Conservation (phyloP, 2,329 filamentous ascomycete species). For the Graphilbum fragrans region DNA sequence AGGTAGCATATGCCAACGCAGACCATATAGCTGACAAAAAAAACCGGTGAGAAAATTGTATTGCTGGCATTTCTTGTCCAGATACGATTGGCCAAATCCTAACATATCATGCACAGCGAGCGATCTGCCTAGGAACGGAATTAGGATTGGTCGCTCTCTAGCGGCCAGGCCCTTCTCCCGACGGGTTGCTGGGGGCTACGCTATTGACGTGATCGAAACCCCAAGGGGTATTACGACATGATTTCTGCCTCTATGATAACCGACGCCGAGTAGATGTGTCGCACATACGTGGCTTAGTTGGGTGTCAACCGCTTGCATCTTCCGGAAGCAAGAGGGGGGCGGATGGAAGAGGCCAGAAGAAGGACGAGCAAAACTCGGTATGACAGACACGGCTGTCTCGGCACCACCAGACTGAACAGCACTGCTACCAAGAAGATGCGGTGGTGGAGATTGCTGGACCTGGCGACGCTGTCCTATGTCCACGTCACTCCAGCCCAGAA, state of each 20-base stretch:
- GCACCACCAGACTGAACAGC: no score
- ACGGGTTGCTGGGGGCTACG: neutral
- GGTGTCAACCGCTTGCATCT: no score
- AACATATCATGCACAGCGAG: neutral
- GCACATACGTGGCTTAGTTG: neutral
- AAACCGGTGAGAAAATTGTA: neutral
- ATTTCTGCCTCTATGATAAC: neutral
- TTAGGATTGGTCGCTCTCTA: neutral
- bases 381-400: no score
- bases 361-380: no score
- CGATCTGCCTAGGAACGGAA: neutral
- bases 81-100: neutral
- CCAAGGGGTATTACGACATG: neutral
- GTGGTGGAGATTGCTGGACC: no score
- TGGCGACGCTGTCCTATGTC: neutral
- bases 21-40: neutral
- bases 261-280: neutral
- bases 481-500: slow-evolving; percentile 1
- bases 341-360: no score
- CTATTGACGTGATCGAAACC: neutral
- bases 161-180: neutral
- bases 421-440: no score
- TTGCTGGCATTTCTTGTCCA: neutral
- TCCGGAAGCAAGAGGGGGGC: no score
- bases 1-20: neutral